Evolutionary conservation across 2,329 filamentous ascomycete genomes (phyloP), one percentile per base, ranked within the genome.

Genomic region (Aphanocladium album): DNA sequence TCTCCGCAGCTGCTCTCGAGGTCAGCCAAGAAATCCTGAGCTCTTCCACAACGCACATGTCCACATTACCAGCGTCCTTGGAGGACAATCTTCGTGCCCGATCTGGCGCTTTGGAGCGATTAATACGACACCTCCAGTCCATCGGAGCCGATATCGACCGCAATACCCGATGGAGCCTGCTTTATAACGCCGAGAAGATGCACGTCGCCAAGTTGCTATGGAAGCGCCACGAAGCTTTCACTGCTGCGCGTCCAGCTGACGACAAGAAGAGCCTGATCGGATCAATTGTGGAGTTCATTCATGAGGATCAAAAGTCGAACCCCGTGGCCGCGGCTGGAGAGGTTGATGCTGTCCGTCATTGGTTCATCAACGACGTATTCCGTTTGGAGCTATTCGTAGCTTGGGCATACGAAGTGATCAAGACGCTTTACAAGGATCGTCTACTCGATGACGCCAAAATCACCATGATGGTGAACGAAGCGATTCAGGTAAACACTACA

Each of bases 171-270:
- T 98, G 93, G 92, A 81, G 83, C 64, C 76, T 99, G 35, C 78
- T 99, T n/a, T 90, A 87, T 80, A 87, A 93, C 68, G 93, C 93
- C 0, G 95, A 99, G 73, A 96, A 93, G 74, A 83, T 98, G 76
- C 61, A 89, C 47, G 90, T 92, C 39, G 91, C 91, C 19, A 82
- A 84, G 62, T 81, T 86, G 50, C 80, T 98, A 41, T 98, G 93
- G 92, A 87, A 86, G 63, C 80, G 85, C 57, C 91, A 96, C 68
- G 90, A 96, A 69, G 77, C 80, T 8, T 88, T 88, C 56, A 80
- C 87, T 8, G 79, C 83, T 56, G 79, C 79, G 55, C 83, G 84
- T 11, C 78, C 83, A 16, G 78, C 80, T 19, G 83, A 83, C 41
- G 80, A 85, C 46, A 86, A 88, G 68, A 86, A 86, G 69, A 89